Evolutionary conservation across 805 yeast genomes (phyloP), one percentile per base, ranked within the genome.

Genomic region (Candida multigemmis): DNA sequence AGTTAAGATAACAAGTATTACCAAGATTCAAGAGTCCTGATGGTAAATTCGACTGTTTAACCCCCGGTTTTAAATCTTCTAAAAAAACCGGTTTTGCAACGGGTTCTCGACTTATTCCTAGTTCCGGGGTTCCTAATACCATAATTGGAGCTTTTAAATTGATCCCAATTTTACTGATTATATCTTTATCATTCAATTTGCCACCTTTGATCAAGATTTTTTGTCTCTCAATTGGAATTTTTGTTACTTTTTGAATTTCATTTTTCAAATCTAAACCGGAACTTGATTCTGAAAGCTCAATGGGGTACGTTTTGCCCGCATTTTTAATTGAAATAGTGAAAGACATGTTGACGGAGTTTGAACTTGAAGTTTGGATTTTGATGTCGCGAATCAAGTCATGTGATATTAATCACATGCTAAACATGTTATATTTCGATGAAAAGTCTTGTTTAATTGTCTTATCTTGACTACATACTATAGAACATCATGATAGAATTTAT

Each of bases 81-180:
- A 77, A 50, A 37, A 83, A 81, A 16, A 71, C 73, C 25, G 61
- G 65, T 33, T 68, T 63, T 8, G 60, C 66, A 9, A 62, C 62
- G 9, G 82, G 82, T 19, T 69, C 66, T 3, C 42, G 28, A 19
- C 69, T 72, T 28, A 74, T 55, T 31, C 68, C 71, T 31, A 68
- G 62, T 30, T 81, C 91, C 2, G 95, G 89, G 1, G 96, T 79
- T 14, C 99, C 99, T 31, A 91, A 64, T 31, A 91, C 83, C 94
- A 91, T 82, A 13, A 89, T 62, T 9, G 72, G 61, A 38, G 79
- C 82, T 18, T 71, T 72, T 13, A 71, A 64, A 42, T 79, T 81
- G 35, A 87, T 47, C 14, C 64, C 68, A 27, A 80, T 61, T 4
- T 56, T 40, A 7, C 59, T 46, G 28, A 83, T 53, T 20, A 64